A percentile compares a stretch with the other conserved stretches of the same genome.
Evolutionary conservation across 2,329 filamentous ascomycete genomes (phyloP).

Genomic region (Sordariomycetes sp.): DNA sequence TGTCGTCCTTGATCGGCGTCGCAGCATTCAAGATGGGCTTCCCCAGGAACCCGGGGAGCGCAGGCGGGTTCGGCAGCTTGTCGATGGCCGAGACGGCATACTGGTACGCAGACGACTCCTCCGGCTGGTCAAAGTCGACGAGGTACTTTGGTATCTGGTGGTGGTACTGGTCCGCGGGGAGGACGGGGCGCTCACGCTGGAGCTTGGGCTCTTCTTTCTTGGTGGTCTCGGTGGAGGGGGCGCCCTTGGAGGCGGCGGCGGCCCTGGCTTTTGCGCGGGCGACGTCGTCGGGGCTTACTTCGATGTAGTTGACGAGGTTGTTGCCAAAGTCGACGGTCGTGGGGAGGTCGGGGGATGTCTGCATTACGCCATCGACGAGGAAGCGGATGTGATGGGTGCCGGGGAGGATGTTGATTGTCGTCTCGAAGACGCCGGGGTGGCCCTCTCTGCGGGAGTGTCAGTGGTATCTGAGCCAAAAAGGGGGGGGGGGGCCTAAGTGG

Average conservation of each 20-base stretch:
- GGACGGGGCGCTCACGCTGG: slow-evolving; percentile 41
- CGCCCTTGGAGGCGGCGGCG: slow-evolving; percentile 12
- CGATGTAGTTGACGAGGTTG: slow-evolving; percentile 96
- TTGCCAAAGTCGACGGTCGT: slow-evolving; percentile 97
- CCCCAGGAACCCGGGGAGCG: slow-evolving; percentile 77
- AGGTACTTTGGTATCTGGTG: slow-evolving; percentile 72
- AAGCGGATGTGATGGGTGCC: slow-evolving; percentile 97
- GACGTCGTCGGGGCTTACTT: slow-evolving; percentile 69
- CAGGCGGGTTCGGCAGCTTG: slow-evolving; percentile 71
- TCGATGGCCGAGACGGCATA: slow-evolving; percentile 63
- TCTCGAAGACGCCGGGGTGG: slow-evolving; percentile 53
- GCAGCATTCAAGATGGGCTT: slow-evolving; percentile 91
- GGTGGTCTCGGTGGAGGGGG: background rate
- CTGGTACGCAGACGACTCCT: slow-evolving; percentile 63
- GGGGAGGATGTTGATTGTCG: slow-evolving; percentile 70
- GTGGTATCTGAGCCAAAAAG: background rate
- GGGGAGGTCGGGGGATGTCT: slow-evolving; percentile 72
- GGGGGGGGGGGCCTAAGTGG: too few species aligned
- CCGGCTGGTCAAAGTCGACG: slow-evolving; percentile 71
- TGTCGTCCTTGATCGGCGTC: slow-evolving; percentile 92
- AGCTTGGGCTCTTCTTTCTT: slow-evolving; percentile 23
- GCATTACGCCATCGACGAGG: slow-evolving; percentile 87
- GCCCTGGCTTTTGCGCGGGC: slow-evolving; percentile 18
- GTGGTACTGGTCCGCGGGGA: slow-evolving; percentile 49
- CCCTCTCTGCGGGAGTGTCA: slow-evolving; percentile 28